Evolutionary conservation across 2,329 filamentous ascomycete genomes (phyloP).

Genomic region (Colletotrichum sp.): DNA sequence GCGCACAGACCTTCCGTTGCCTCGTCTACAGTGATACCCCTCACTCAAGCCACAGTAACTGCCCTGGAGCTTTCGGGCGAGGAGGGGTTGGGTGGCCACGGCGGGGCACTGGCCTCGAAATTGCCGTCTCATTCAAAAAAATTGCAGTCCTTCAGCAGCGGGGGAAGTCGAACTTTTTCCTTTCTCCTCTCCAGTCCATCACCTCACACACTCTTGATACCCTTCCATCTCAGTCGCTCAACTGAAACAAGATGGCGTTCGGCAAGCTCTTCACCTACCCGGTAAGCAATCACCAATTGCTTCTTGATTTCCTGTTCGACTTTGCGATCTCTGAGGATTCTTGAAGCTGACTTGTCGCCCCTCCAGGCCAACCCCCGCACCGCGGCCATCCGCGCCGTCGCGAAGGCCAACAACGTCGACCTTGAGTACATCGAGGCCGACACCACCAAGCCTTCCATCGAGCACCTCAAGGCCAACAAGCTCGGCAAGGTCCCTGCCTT

Average conservation of each 20-base stretch:
- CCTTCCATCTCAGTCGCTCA: slow-evolving; percentile 28
- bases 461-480: slow-evolving; percentile 86
- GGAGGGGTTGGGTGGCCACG: background rate
- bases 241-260: slow-evolving; percentile 80
- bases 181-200: slow-evolving; percentile 30
- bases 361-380: slow-evolving; percentile 86
- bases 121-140: slow-evolving; percentile 23
- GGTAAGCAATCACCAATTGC: slow-evolving; percentile 55
- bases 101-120: slow-evolving; percentile 16
- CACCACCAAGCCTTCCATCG: slow-evolving; percentile 67
- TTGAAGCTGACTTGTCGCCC: slow-evolving; percentile 36
- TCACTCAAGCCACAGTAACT: background rate
- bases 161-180: slow-evolving; percentile 21
- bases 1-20: background rate
- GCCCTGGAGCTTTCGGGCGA: slow-evolving; percentile 9
- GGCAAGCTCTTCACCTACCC: slow-evolving; percentile 93
- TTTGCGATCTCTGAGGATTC: background rate
- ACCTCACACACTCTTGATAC: slow-evolving; percentile 26
- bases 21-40: background rate
- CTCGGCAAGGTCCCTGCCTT: slow-evolving; percentile 94
- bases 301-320: background rate
- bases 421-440: slow-evolving; percentile 81
- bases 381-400: slow-evolving; percentile 87
- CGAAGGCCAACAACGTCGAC: slow-evolving; percentile 96
- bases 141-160: slow-evolving; percentile 11